These are phyloP conservation scores for Taiozyma sp. DNA, from an alignment of 1,139 yeast genomes.

Conservation along the genomic window DNA sequence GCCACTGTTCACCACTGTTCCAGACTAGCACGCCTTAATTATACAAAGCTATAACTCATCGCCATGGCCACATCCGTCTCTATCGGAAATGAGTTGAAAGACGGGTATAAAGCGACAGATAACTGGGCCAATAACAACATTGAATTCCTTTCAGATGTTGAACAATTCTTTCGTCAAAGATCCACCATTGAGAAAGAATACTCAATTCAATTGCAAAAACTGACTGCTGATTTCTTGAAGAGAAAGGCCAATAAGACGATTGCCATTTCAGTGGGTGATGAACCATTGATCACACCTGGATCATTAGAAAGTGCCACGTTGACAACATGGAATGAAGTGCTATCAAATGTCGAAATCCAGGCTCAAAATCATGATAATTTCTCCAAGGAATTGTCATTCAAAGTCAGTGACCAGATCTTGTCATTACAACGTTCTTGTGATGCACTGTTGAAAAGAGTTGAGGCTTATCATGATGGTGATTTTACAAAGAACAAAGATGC, in stretches of 20 bases:
- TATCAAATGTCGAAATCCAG: constrained; percentile 77
- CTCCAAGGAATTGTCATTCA: constrained; percentile 54
- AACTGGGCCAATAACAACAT: constrained; percentile 76
- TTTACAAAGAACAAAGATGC: constrained; percentile 52
- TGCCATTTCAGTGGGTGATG: constrained; percentile 79
- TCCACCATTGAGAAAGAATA: constrained; percentile 81
- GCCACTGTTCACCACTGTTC: too few relatives aligned
- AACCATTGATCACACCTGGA: constrained; percentile 90
- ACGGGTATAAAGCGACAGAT: constrained; percentile 69
- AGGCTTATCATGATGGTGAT: constrained; percentile 47
- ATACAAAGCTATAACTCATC: too few relatives aligned
- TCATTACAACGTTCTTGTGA: constrained; percentile 50
- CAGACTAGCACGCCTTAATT: too few relatives aligned
- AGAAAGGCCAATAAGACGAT: constrained; percentile 70
- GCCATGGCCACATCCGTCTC: background rate
- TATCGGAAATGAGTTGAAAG: constrained; percentile 69
- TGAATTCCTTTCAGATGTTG: constrained; percentile 72
- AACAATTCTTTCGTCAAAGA: constrained; percentile 78
- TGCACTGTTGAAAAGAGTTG: constrained; percentile 50
- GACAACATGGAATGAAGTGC: constrained; percentile 90
- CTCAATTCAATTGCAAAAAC: constrained; percentile 55
- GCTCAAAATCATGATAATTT: constrained; percentile 63
- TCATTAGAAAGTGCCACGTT: constrained; percentile 88
- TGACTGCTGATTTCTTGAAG: constrained; percentile 67
- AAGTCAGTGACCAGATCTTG: constrained; percentile 58